phyloP scores from a whole-genome alignment of 805 yeast species.

The Candida ficus region DNA sequence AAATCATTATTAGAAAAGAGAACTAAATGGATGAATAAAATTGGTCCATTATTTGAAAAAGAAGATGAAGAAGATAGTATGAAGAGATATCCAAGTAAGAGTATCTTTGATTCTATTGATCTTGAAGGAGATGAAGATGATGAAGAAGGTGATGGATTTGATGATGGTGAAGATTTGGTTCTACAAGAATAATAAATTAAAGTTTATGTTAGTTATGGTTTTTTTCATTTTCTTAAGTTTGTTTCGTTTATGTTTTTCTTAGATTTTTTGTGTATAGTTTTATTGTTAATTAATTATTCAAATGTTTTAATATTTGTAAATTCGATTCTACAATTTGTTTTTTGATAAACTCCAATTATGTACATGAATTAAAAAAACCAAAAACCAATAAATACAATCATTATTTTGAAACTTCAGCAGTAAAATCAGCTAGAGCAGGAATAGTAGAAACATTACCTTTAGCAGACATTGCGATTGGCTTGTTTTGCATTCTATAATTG shows the following conservation, averaged over 20 bases:
- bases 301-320: too few relatives aligned
- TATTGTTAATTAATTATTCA: too few relatives aligned
- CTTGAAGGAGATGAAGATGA: slow-evolving; percentile 23
- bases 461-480: slow-evolving; percentile 88
- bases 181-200: slow-evolving; percentile 18
- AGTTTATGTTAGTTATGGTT: too few relatives aligned
- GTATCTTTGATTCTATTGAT: slow-evolving; percentile 20
- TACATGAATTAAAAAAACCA: not conserved
- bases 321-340: too few relatives aligned
- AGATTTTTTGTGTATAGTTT: too few relatives aligned
- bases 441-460: slow-evolving; percentile 73
- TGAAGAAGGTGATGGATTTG: slow-evolving; percentile 17
- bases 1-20: slow-evolving; percentile 81
- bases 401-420: slow-evolving; percentile 28
- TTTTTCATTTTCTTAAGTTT: not conserved
- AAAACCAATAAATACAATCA: not conserved
- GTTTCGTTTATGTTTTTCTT: too few relatives aligned
- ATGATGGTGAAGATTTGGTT: slow-evolving; percentile 30
- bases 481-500: slow-evolving; percentile 66
- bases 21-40: slow-evolving; percentile 78
- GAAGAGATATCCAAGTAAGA: slow-evolving; percentile 21
- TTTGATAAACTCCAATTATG: not conserved
- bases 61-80: slow-evolving; percentile 21
- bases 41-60: slow-evolving; percentile 74
- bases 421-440: slow-evolving; percentile 62